These are phyloP conservation scores for Chytriomyces confervae DNA, from an alignment of 192 early-diverging fungal genomes.

Conservation along the genomic window DNA sequence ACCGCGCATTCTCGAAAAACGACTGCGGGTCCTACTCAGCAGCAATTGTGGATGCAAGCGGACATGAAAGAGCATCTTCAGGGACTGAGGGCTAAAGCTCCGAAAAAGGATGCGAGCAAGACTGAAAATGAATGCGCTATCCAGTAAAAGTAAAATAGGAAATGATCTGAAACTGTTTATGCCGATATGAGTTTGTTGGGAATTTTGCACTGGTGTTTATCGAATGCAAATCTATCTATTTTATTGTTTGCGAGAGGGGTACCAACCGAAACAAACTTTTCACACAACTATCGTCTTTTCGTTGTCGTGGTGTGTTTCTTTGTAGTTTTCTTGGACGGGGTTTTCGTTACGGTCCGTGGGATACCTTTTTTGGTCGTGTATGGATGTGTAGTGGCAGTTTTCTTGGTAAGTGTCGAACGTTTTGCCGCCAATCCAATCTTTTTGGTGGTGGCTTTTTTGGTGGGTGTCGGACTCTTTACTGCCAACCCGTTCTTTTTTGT, in stretches of 20 bases:
- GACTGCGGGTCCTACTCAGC: neutral
- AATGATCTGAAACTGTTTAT: neutral
- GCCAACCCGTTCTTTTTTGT: too few species aligned
- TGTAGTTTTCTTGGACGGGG: neutral
- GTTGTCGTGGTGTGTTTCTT: too few species aligned
- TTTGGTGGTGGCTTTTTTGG: neutral
- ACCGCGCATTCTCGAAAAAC: neutral
- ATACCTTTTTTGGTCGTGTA: neutral
- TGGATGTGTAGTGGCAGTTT: slow-evolving; percentile 1
- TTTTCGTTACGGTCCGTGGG: too few species aligned
- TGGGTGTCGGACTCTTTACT: neutral
- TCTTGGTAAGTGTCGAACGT: neutral
- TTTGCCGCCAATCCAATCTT: neutral
- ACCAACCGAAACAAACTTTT: too few species aligned
- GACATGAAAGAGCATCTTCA: neutral
- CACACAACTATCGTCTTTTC: too few species aligned
- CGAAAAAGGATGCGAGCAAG: slow-evolving; percentile 8
- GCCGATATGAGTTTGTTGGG: too few species aligned
- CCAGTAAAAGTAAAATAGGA: slow-evolving; percentile 14
- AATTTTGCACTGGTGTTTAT: too few species aligned
- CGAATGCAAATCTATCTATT: too few species aligned
- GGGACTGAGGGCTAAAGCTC: neutral
- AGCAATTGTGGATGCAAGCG: neutral
- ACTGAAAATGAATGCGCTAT: slow-evolving; percentile 24
- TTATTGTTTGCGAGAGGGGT: too few species aligned